Evolutionary conservation across 768 basidiomycete species (phyloP).

Genomic region (Suillus clintonianus): DNA sequence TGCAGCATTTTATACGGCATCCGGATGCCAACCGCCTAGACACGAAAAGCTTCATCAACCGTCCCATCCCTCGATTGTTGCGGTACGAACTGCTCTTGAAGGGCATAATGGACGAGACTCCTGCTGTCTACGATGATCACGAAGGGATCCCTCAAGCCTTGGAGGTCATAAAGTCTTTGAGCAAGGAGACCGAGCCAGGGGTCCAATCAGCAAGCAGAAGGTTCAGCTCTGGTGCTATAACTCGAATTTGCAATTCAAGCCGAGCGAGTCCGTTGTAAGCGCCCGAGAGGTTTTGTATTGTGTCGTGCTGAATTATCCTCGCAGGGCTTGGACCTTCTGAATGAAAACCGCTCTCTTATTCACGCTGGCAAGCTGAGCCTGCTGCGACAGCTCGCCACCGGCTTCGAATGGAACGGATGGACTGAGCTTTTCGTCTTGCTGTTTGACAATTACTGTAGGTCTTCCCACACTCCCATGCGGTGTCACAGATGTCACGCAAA

Average conservation of each 20-base stretch:
- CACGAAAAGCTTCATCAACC: conserved; percentile 91
- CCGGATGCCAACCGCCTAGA: conserved; percentile 81
- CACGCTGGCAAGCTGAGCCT: conserved; percentile 84
- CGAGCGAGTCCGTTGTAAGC: conserved; percentile 67
- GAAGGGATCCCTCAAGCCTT: conserved; percentile 83
- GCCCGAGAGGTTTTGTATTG: background rate
- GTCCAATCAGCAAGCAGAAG: conserved; percentile 82
- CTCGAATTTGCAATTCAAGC: conserved; percentile 76
- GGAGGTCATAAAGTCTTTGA: conserved; percentile 82
- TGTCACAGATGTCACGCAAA: conserved; percentile 11
- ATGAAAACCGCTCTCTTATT: conserved; percentile 81
- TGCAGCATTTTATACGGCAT: conserved; percentile 56
- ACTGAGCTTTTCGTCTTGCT: conserved; percentile 86
- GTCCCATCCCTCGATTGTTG: conserved; percentile 86
- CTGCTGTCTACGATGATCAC: conserved; percentile 75
- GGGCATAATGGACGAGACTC: conserved; percentile 75
- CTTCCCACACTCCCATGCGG: no score
- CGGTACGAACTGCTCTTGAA: conserved; percentile 88
- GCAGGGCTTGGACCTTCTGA: conserved; percentile 85
- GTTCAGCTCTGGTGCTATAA: conserved; percentile 90
- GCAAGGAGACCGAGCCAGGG: conserved; percentile 86
- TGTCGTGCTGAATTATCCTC: conserved; percentile 1
- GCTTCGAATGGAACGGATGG: conserved; percentile 88
- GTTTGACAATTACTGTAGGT: conserved; percentile 93
- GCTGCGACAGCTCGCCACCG: conserved; percentile 84